Percentiles rank a stretch among this genome's conserved stretches.
phyloP scores from a whole-genome alignment of 495 filamentous ascomycete species.

The Tetracladium marchalianum region DNA sequence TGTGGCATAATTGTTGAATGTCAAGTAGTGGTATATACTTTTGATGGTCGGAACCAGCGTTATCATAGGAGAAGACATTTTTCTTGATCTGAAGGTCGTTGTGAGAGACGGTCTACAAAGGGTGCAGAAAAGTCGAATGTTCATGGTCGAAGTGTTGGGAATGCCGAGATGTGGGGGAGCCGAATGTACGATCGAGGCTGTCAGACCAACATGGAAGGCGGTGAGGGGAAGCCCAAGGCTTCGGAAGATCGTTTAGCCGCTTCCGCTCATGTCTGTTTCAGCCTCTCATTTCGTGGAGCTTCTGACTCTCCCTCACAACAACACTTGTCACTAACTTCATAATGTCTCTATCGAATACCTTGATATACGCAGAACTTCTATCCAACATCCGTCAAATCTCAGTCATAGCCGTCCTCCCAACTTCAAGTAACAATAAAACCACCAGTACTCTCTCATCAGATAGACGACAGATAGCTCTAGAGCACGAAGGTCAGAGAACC shows the following conservation, averaged over 20 bases:
- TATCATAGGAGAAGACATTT: conserved; percentile 34
- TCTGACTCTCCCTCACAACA: not conserved
- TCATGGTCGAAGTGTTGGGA: conserved; percentile 10
- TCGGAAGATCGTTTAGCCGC: no score
- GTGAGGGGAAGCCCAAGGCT: no score
- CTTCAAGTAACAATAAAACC: conserved; percentile 34
- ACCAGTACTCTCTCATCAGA: conserved; percentile 39
- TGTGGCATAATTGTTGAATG: conserved; percentile 19
- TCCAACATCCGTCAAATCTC: conserved; percentile 79
- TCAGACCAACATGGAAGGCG: not conserved
- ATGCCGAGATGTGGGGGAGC: conserved; percentile 9
- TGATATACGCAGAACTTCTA: conserved; percentile 79
- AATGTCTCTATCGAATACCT: conserved; percentile 26
- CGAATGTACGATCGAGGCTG: conserved; percentile 8
- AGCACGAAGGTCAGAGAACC: conserved; percentile 42
- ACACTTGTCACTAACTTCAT: not conserved
- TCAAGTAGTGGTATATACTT: conserved; percentile 23
- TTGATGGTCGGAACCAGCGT: conserved; percentile 38
- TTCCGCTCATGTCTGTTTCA: not conserved
- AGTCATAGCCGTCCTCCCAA: conserved; percentile 56
- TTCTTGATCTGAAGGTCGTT: not conserved
- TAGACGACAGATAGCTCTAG: conserved; percentile 37
- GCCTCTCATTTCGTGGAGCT: not conserved
- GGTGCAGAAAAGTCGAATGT: not conserved
- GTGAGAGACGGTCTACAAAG: not conserved